A percentile compares a stretch with the other conserved stretches of the same genome.
phyloP scores from a whole-genome alignment of 495 filamentous ascomycete genomes.

The Usnea hakonensis region DNA sequence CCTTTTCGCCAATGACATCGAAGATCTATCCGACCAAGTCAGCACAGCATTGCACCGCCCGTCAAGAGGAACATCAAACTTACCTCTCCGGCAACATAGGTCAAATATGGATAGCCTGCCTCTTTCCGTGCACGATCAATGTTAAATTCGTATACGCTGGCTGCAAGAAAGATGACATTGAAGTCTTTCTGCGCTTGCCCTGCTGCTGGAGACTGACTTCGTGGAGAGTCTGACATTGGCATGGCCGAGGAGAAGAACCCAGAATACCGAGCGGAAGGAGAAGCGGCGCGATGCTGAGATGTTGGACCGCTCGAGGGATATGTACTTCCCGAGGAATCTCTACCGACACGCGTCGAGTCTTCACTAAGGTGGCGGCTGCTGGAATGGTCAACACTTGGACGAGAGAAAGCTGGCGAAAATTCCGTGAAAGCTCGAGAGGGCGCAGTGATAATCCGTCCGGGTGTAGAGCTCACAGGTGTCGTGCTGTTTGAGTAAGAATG shows the following conservation, averaged over 20 bases:
- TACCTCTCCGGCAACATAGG: conserved; percentile 85
- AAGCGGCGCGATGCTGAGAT: conserved; percentile 18
- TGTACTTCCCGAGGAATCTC: conserved; percentile 3
- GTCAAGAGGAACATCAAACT: conserved; percentile 19
- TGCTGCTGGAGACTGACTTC: conserved; percentile 28
- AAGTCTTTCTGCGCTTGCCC: conserved; percentile 31
- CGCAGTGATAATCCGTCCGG: conserved; percentile 18
- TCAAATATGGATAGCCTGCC: conserved; percentile 92
- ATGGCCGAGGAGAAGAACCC: conserved; percentile 80
- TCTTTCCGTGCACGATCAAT: conserved; percentile 87
- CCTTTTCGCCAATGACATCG: conserved; percentile 88
- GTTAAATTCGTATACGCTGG: conserved; percentile 92
- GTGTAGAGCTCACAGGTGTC: conserved; percentile 20
- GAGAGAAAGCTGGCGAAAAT: conserved; percentile 18
- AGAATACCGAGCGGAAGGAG: conserved; percentile 35
- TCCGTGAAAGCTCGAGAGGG: conserved; percentile 16
- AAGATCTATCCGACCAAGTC: conserved; percentile 47
- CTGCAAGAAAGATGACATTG: conserved; percentile 74
- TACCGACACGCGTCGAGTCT: conserved; percentile 14
- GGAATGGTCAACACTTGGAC: conserved; percentile 19
- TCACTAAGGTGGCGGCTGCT: conserved; percentile 20
- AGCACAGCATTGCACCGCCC: conserved; percentile 11
- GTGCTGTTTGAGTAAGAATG: conserved; percentile 25
- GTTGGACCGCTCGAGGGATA: conserved; percentile 11
- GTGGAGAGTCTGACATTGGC: conserved; percentile 62